A percentile compares a stretch with the other conserved stretches of the same genome.
phyloP scores from a whole-genome alignment of 805 yeast species.

The Yarrowia porcina region DNA sequence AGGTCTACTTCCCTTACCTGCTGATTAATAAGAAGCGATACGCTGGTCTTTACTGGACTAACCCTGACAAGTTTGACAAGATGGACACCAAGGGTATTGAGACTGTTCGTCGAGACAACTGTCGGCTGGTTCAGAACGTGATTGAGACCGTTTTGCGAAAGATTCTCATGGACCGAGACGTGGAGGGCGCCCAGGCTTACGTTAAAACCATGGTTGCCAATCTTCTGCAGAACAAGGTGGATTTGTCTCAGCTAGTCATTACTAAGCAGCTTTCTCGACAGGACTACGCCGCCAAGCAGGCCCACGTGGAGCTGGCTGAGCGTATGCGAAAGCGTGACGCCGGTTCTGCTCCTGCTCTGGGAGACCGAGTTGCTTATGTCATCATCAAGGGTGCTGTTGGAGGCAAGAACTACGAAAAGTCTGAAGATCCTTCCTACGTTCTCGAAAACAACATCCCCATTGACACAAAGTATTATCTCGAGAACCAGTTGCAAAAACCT shows the following conservation, averaged over 20 bases:
- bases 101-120: constrained; percentile 96
- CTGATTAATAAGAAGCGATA: constrained; percentile 93
- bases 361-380: constrained; percentile 98
- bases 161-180: constrained; percentile 84
- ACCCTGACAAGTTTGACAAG: constrained; percentile 86
- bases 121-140: constrained; percentile 90
- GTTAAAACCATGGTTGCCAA: constrained; percentile 89
- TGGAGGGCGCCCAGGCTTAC: constrained; percentile 74
- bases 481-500: constrained; percentile 90
- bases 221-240: constrained; percentile 83
- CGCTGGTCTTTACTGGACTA: constrained; percentile 96
- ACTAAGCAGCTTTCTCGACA: constrained; percentile 86
- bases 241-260: constrained; percentile 87
- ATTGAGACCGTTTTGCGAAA: constrained; percentile 84
- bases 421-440: constrained; percentile 94
- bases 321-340: constrained; percentile 95
- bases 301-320: constrained; percentile 94
- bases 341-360: constrained; percentile 94
- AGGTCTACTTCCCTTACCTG: constrained; percentile 91
- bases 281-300: constrained; percentile 94
- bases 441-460: constrained; percentile 88
- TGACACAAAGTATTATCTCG: constrained; percentile 90
- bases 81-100: constrained; percentile 99
- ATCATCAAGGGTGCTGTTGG: constrained; percentile 79
- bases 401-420: constrained; percentile 84